Evolutionary conservation across 2,329 filamentous ascomycete genomes (phyloP), one percentile per base, ranked within the genome.

Genomic region (Ophiostoma himal-ulmi): DNA sequence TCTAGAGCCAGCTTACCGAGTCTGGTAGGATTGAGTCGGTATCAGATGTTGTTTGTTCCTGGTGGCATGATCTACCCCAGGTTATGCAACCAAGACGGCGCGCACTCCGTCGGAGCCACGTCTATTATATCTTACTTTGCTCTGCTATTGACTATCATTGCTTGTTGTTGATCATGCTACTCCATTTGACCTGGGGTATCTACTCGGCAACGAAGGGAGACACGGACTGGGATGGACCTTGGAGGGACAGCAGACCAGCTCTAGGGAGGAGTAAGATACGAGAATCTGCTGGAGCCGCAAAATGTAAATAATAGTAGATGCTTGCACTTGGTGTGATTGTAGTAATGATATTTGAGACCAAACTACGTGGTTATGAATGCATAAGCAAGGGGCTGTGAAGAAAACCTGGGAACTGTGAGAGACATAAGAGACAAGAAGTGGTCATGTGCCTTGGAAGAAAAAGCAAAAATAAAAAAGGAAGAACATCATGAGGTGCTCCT

Each of bases 21-120:
- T 48, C 11, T 57, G 22, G 52, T 57, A 26, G 22, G n/a, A 57
- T 57, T 26, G 14, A 13, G 52, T 57, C 39, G 67, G 52, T 30
- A n/a, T 70, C 69, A 44, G 66, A 34, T 70, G 69, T 68, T 70
- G 54, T 34, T 68, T 66, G 37, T 37, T 20, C 14, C 39, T 39
- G 36, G 52, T 70, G 66, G 69, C 66, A 68, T 70, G 69, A 68
- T 60, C 36, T 70, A 64, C 69, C 66, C 65, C 65, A 64, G 64
- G 48, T 54, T 64, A 68, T 39, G 36, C 65, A 57, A 64, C 52
- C 57, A 34, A 22, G 26, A 62, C 14, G 13, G 13, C 57, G 57
- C 57, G 11, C 5, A 5, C 22, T 26, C 13, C 52, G 44, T 0
- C 37, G 13, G 11, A 39, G 37, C 37, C 37, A 39, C 37, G 44